Percentiles rank a stretch among this genome's conserved stretches.
Evolutionary conservation across 768 basidiomycete genomes (phyloP).

Genomic region (Tylopilus felleus): DNA sequence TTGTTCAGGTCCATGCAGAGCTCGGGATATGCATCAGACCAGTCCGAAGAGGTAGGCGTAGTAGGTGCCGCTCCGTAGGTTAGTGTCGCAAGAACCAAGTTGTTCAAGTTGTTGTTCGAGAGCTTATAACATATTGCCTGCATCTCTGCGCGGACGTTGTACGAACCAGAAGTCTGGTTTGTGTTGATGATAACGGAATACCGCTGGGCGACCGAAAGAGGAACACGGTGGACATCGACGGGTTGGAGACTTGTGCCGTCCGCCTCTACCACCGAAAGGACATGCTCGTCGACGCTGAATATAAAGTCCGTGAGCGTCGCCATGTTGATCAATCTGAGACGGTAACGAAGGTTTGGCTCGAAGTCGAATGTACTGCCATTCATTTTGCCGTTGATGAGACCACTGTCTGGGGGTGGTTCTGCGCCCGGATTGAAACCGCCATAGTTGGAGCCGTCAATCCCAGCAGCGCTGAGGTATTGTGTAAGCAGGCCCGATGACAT

Average conservation of each 20-base stretch:
- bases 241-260: conserved; percentile 45
- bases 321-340: conserved; percentile 46
- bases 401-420: conserved; percentile 38
- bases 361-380: conserved; percentile 29
- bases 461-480: conserved; percentile 29
- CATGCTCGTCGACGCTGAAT: conserved; percentile 46
- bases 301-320: conserved; percentile 45
- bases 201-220: conserved; percentile 46
- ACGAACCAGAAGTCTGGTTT: conserved; percentile 36
- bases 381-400: conserved; percentile 34
- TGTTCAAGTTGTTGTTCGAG: conserved; percentile 26
- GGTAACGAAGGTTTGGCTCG: conserved; percentile 37
- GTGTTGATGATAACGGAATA: conserved; percentile 47
- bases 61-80: conserved; percentile 26
- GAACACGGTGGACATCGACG: conserved; percentile 36
- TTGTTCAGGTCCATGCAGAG: conserved; percentile 27
- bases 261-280: conserved; percentile 45
- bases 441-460: conserved; percentile 29
- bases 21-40: conserved; percentile 25
- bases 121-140: conserved; percentile 33
- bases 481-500: conserved; percentile 29
- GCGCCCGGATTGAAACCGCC: conserved; percentile 31
- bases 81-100: conserved; percentile 29
- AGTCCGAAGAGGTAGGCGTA: conserved; percentile 25
- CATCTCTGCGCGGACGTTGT: conserved; percentile 38